Conservation (phyloP, 306 rosid genomes). For the Inga oerstediana region DNA sequence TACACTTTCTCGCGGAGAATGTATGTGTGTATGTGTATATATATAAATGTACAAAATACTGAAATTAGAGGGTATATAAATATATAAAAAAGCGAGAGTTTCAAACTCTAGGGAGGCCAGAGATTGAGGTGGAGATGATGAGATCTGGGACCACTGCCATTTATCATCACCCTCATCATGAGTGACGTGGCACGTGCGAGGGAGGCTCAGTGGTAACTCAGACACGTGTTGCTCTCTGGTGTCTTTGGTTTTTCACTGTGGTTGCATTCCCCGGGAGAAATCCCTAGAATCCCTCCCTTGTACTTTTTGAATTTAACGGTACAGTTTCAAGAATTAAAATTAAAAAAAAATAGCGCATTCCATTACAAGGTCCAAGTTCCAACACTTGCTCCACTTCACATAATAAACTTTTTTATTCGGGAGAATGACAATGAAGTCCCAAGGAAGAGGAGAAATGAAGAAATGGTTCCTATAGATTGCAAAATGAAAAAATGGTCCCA, state of each 20-base stretch:
- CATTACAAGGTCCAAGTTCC: not conserved
- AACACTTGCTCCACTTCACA: not conserved
- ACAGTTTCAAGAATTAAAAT: not conserved
- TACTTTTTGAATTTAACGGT: slow-evolving; percentile 10
- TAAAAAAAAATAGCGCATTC: not conserved
- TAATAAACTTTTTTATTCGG: not conserved
- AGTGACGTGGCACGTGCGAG: slow-evolving; percentile 81
- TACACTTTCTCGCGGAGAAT: not conserved
- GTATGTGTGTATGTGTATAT: not conserved
- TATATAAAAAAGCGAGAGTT: not conserved
- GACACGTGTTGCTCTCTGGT: slow-evolving; percentile 41
- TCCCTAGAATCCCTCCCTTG: slow-evolving; percentile 4
- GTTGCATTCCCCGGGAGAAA: slow-evolving; percentile 24
- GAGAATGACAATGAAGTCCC: too few species aligned
- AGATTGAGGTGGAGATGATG: slow-evolving; percentile 39
- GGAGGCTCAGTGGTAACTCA: slow-evolving; percentile 16
- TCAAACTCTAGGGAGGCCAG: slow-evolving; percentile 23
- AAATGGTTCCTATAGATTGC: too few species aligned
- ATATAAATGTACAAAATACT: too few species aligned
- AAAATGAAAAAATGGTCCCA: too few species aligned
- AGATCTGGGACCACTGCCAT: slow-evolving; percentile 45
- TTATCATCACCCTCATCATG: slow-evolving; percentile 28
- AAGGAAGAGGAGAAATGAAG: too few species aligned
- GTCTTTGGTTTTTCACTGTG: not conserved
- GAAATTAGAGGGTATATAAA: not conserved